A percentile compares a stretch with the other conserved stretches of the same genome.
Conservation (phyloP, 306 rosid genomes). For the Psophocarpus tetragonolobus region DNA sequence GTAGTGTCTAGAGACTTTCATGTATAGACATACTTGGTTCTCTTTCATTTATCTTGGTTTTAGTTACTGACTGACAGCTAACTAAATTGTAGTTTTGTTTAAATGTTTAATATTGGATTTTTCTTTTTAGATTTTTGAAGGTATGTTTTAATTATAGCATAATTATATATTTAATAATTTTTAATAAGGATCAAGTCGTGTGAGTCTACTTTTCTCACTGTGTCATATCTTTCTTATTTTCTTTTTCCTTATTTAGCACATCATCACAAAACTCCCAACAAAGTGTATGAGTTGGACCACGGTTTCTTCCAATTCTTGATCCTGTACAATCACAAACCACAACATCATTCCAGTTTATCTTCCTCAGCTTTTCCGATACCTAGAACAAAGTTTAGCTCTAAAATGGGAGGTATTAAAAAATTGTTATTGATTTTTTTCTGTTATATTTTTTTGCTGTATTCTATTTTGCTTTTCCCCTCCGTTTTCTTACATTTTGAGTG, state of each 20-base stretch:
- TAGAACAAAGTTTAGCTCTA: neutral
- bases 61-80: no score
- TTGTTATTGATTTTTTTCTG: neutral
- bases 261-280: neutral
- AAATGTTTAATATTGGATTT: no score
- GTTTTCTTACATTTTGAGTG: neutral
- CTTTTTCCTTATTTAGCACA: neutral
- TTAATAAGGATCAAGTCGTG: no score
- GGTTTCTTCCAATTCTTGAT: neutral
- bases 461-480: neutral
- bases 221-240: neutral
- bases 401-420: constrained; percentile 59
- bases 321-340: neutral
- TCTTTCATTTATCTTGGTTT: no score
- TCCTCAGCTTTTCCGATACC: neutral
- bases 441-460: neutral
- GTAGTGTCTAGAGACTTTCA: no score
- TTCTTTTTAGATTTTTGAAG: no score
- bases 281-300: neutral
- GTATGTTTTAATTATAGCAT: no score
- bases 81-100: no score
- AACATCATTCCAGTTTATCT: neutral
- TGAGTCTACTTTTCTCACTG: no score
- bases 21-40: no score
- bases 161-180: no score